Conservation (phyloP, 805 yeast species). For the Zygoascus tannicola region DNA sequence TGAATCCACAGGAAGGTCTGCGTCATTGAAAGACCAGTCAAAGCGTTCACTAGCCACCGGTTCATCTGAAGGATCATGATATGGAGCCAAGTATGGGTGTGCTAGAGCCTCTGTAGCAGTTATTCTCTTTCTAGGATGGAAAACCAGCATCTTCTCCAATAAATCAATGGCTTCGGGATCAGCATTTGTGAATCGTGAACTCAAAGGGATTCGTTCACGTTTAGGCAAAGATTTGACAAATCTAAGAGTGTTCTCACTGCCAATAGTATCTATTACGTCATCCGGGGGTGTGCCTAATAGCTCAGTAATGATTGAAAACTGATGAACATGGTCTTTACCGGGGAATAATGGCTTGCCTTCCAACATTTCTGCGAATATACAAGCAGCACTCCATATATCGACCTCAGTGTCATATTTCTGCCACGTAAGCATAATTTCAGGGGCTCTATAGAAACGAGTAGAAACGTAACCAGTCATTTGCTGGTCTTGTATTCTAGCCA, state of each 20-base stretch:
- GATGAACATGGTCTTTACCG: constrained; percentile 97
- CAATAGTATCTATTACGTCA: constrained; percentile 92
- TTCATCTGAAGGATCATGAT: constrained; percentile 96
- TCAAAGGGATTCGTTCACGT: constrained; percentile 83
- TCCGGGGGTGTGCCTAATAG: constrained; percentile 92
- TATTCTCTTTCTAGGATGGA: constrained; percentile 90
- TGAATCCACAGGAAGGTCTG: constrained; percentile 93
- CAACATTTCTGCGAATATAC: constrained; percentile 95
- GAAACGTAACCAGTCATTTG: constrained; percentile 99
- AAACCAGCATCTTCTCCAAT: constrained; percentile 80
- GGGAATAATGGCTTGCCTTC: constrained; percentile 97
- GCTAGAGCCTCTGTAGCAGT: constrained; percentile 84
- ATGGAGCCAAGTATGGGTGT: constrained; percentile 88
- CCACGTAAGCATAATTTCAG: constrained; percentile 98
- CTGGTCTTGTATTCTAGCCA: constrained; percentile 95
- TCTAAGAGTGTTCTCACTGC: constrained; percentile 88
- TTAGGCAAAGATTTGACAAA: constrained; percentile 91
- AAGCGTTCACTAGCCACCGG: constrained; percentile 88
- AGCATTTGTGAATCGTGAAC: constrained; percentile 66
- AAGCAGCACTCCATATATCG: constrained; percentile 97
- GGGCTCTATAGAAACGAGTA: constrained; percentile 93
- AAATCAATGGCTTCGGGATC: constrained; percentile 69
- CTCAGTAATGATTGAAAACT: constrained; percentile 93
- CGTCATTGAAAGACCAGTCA: constrained; percentile 98
- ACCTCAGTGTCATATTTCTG: constrained; percentile 95